Conservation (phyloP, 208 protist genomes). For the Leishmania martiniquensis region DNA sequence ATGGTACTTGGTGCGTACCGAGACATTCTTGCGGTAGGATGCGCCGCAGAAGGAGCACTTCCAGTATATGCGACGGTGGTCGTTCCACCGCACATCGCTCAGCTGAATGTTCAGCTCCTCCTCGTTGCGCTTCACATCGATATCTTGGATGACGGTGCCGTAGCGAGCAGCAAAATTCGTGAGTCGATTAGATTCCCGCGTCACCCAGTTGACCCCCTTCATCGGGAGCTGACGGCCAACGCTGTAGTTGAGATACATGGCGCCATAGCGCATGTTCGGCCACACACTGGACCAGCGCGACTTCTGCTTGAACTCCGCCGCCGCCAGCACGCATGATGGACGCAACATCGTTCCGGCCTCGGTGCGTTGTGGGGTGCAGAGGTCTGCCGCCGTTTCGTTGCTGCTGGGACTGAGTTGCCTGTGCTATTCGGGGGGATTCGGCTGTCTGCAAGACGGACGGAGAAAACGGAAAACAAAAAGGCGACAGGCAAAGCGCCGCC, state of each 20-base stretch:
- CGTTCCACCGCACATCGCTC: slow-evolving; percentile 82
- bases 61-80: slow-evolving; percentile 88
- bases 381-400: neutral
- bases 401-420: too few species aligned
- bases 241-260: slow-evolving; percentile 87
- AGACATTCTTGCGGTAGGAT: slow-evolving; percentile 80
- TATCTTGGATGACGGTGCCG: slow-evolving; percentile 65
- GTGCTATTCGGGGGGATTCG: too few species aligned
- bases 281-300: slow-evolving; percentile 86
- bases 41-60: slow-evolving; percentile 80
- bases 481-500: too few species aligned
- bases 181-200: slow-evolving; percentile 84
- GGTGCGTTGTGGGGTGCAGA: neutral
- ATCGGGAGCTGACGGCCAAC: slow-evolving; percentile 80
- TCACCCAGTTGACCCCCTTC: slow-evolving; percentile 88
- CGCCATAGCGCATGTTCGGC: slow-evolving; percentile 91
- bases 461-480: too few species aligned
- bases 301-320: slow-evolving; percentile 93
- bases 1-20: slow-evolving; percentile 82
- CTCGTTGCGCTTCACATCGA: slow-evolving; percentile 80
- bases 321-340: slow-evolving; percentile 39
- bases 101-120: slow-evolving; percentile 80
- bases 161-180: slow-evolving; percentile 81
- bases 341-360: slow-evolving; percentile 32
- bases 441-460: too few species aligned